Conservation (phyloP, 2,329 filamentous ascomycete genomes). For the Alternaria conjuncta region DNA sequence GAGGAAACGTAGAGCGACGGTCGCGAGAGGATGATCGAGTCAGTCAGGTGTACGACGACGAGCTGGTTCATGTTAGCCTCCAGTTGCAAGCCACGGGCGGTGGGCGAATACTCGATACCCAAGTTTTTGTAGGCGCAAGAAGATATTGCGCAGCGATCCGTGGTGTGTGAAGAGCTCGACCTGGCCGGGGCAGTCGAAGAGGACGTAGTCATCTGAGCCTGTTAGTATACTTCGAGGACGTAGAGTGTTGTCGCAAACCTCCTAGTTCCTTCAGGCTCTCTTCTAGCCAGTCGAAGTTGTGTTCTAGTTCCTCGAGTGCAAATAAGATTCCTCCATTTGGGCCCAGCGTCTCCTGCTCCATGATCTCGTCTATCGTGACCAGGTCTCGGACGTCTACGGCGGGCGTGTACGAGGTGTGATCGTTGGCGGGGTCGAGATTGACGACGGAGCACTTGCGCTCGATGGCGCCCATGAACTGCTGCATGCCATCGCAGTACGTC, state of each 20-base stretch:
- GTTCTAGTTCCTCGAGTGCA: conserved; percentile 91
- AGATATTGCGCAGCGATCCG: conserved; percentile 87
- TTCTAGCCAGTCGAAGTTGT: conserved; percentile 92
- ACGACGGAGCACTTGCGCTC: conserved; percentile 93
- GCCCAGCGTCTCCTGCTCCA: conserved; percentile 87
- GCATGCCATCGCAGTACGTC: conserved; percentile 98
- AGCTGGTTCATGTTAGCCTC: conserved; percentile 64
- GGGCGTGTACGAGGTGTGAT: conserved; percentile 85
- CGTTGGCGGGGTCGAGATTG: conserved; percentile 97
- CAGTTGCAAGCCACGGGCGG: conserved; percentile 23
- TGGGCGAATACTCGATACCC: conserved; percentile 79
- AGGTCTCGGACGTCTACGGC: conserved; percentile 90
- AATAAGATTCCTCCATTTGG: conserved; percentile 94
- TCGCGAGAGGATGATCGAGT: conserved; percentile 90
- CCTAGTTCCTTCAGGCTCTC: conserved; percentile 77
- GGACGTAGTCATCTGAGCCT: conserved; percentile 77
- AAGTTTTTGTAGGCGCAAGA: conserved; percentile 86
- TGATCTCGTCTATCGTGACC: conserved; percentile 91
- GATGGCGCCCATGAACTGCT: conserved; percentile 96
- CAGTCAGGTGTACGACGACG: conserved; percentile 90
- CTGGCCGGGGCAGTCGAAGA: conserved; percentile 97
- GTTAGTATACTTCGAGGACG: conserved; percentile 14
- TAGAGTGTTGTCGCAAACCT: conserved; percentile 47
- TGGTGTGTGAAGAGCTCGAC: conserved; percentile 98
- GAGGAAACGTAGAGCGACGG: conserved; percentile 96